Evolutionary conservation across 768 basidiomycete genomes (phyloP), one percentile per base, ranked within the genome.

Genomic region (Agaricus blazei): DNA sequence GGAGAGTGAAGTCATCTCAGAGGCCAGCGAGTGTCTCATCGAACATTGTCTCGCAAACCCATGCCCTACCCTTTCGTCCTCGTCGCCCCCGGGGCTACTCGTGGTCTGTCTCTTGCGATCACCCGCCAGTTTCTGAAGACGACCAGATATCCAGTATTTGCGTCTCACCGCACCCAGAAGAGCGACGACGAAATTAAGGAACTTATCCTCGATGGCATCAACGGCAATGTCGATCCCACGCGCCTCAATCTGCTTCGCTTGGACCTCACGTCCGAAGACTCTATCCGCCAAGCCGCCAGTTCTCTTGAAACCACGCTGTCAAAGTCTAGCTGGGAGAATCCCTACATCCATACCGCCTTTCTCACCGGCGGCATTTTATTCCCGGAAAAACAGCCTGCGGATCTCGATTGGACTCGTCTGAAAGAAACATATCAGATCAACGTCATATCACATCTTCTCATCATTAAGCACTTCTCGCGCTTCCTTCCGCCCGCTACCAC

Each of bases 401-500:
- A 83, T 58, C 58, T 85, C 48, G 70, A 80, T 64, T 62, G 69
- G 59, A 64, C 65, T 27, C 56, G 68, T 36, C 64, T 83, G 41
- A 60, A 65, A 27, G 64, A 76, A 54, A 75, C 78, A 11, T 84
- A 82, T 67, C 71, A 78, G 60, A 75, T 78, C 64, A 85, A 85
- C 66, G 76, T 79, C 61, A 74, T 84, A 53, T 78, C 83, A 19
- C 82, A 84, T 63, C 69, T 84, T 42, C 74, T 84, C 41, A 70
- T 80, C 58, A 80, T 85, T 68, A 83, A 83, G 65, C 80, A 84
- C 64, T 85, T 84, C 63, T 75, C 75, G 19, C 76, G 70, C 47
- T 85, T 84, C 68, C 75, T 84, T 42, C 82, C 81, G 4, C 56
- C 64, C 4, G 51, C 68, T n/a, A 48, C 47, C 23, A n/a, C 46